Conservation (phyloP, 2,329 filamentous ascomycete genomes). For the Pseudogymnoascus sp. region DNA sequence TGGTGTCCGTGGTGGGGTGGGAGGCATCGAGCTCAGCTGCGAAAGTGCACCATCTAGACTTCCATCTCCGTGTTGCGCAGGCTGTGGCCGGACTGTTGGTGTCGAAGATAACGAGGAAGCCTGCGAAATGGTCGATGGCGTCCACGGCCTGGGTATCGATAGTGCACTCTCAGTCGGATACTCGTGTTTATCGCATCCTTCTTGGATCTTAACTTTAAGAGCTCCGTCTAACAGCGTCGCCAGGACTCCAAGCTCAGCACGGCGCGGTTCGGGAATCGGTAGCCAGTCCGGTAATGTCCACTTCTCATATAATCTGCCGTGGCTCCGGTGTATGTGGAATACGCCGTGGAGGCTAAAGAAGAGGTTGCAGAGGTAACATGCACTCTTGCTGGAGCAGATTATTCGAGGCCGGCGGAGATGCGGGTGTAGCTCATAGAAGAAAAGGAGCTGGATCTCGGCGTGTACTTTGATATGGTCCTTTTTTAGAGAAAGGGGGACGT, state of each 20-base stretch:
- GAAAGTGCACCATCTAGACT: not conserved
- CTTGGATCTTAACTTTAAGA: constrained; percentile 14
- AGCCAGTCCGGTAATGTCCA: constrained; percentile 38
- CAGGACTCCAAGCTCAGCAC: constrained; percentile 11
- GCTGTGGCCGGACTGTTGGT: constrained; percentile 14
- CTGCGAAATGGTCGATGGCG: constrained; percentile 7
- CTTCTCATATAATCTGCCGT: constrained; percentile 39
- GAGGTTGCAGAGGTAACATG: constrained; percentile 45
- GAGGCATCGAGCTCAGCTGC: constrained; percentile 11
- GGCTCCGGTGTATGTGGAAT: constrained; percentile 36
- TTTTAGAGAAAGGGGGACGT: constrained; percentile 12
- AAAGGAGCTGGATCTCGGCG: constrained; percentile 44
- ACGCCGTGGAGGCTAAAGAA: constrained; percentile 38
- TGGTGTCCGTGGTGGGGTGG: constrained; percentile 15
- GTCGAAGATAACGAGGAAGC: constrained; percentile 12
- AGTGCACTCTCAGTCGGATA: not conserved
- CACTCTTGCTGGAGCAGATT: constrained; percentile 43
- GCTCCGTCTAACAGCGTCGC: constrained; percentile 13
- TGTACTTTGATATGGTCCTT: constrained; percentile 34
- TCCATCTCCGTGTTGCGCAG: not conserved
- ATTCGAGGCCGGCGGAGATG: constrained; percentile 32
- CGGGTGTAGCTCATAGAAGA: constrained; percentile 34
- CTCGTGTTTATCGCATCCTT: not conserved
- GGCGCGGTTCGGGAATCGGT: constrained; percentile 13
- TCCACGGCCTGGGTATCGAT: not conserved